These are phyloP conservation scores for Vinca major DNA, from an alignment of 305 asterid genomes.

Conservation along the genomic window DNA sequence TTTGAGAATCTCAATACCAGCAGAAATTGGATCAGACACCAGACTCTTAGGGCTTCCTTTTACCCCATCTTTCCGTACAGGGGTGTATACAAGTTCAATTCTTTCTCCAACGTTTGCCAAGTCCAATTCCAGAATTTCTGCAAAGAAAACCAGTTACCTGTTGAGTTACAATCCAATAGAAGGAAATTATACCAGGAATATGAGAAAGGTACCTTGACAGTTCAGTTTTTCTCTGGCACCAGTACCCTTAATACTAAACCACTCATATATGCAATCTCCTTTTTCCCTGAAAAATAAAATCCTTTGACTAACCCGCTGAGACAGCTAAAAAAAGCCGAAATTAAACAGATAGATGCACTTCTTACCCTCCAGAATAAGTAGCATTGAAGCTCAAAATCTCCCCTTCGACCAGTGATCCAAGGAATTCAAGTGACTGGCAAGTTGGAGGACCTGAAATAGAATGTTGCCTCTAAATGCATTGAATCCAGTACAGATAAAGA, in stretches of 20 bases:
- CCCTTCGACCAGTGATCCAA: constrained; percentile 85
- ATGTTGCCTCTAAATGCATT: constrained; percentile 8
- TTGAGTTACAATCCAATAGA: constrained; percentile 17
- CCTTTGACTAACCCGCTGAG: constrained; percentile 15
- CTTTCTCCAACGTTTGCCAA: constrained; percentile 61
- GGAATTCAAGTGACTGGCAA: constrained; percentile 75
- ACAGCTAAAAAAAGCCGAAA: constrained; percentile 11
- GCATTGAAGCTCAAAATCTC: constrained; percentile 52
- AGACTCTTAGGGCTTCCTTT: constrained; percentile 53
- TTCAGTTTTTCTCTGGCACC: constrained; percentile 61
- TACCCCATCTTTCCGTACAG: constrained; percentile 81
- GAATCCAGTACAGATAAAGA: background rate
- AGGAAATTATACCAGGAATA: constrained; percentile 10
- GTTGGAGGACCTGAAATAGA: constrained; percentile 69
- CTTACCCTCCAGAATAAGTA: constrained; percentile 88
- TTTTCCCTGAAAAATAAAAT: constrained; percentile 52
- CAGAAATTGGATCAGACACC: constrained; percentile 61
- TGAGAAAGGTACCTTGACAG: constrained; percentile 43
- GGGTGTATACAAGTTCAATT: constrained; percentile 73
- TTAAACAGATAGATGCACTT: constrained; percentile 2
- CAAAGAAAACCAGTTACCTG: constrained; percentile 15
- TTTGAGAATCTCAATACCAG: constrained; percentile 42
- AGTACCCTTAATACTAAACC: constrained; percentile 63
- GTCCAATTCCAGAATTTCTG: constrained; percentile 75
- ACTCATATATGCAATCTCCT: constrained; percentile 75